phyloP scores from a whole-genome alignment of 1,284 basidiomycete species.

The Boletus subluridellus region DNA sequence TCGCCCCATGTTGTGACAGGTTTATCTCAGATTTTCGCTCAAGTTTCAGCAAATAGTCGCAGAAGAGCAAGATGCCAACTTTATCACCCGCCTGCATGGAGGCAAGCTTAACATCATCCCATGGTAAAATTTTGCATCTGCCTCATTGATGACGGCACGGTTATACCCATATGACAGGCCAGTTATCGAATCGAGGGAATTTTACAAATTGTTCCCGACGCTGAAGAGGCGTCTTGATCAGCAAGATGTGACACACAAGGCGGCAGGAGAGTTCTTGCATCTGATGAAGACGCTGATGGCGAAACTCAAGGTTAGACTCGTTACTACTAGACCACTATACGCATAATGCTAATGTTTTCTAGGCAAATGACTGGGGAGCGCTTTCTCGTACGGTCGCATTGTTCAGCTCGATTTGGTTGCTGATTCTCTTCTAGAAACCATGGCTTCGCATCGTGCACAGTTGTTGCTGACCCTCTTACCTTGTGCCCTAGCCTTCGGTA shows the following conservation, averaged over 20 bases:
- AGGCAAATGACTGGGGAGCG: constrained; percentile 63
- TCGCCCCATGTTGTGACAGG: background rate
- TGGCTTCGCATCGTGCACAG: constrained; percentile 52
- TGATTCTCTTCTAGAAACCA: constrained; percentile 43
- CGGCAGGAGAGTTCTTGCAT: constrained; percentile 54
- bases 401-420: background rate
- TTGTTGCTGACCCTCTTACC: constrained; percentile 41
- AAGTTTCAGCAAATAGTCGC: constrained; percentile 57
- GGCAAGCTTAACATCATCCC: constrained; percentile 56
- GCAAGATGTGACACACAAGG: constrained; percentile 46
- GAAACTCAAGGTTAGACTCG: constrained; percentile 51
- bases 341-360: background rate
- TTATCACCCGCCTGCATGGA: constrained; percentile 53
- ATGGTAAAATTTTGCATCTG: constrained; percentile 26
- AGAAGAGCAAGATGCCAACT: constrained; percentile 58
- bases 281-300: constrained; percentile 63
- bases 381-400: constrained; percentile 46
- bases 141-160: background rate
- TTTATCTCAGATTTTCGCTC: constrained; percentile 41
- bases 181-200: constrained; percentile 56
- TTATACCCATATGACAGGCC: constrained; percentile 37
- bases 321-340: background rate
- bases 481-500: constrained; percentile 45
- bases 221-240: constrained; percentile 47
- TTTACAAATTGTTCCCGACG: constrained; percentile 50